Percentiles rank a stretch among this genome's conserved stretches.
Conservation (phyloP, 163 green algal species). For the Volvox carteri region DNA sequence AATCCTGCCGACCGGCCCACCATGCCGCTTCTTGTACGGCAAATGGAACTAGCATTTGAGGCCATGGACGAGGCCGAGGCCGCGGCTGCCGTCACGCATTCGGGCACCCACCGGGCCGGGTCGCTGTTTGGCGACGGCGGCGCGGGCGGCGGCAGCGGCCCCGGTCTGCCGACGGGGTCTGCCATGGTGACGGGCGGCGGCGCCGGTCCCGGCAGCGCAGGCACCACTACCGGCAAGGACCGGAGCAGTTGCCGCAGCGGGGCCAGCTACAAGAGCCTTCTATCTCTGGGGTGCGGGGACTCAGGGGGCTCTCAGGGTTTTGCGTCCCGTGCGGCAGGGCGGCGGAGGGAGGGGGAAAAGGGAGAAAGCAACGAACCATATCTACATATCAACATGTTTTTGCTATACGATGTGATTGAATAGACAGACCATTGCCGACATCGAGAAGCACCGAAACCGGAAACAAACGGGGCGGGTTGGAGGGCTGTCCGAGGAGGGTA, state of each 20-base stretch:
- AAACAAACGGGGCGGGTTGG: too few relatives aligned
- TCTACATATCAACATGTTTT: too few relatives aligned
- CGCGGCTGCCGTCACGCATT: not conserved
- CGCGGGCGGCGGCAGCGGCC: not conserved
- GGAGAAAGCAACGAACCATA: too few relatives aligned
- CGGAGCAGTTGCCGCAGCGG: slow-evolving; percentile 35
- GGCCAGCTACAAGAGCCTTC: slow-evolving; percentile 24
- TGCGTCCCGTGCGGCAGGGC: too few relatives aligned
- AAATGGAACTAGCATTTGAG: slow-evolving; percentile 42
- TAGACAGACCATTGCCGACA: too few relatives aligned
- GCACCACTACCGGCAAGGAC: slow-evolving; percentile 2
- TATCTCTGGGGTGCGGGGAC: not conserved
- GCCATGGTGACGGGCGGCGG: not conserved
- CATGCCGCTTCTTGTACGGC: slow-evolving; percentile 53
- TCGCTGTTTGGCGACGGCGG: slow-evolving; percentile 21
- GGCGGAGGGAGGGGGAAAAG: too few relatives aligned
- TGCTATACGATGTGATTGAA: too few relatives aligned
- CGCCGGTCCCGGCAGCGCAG: not conserved
- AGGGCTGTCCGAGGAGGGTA: too few relatives aligned
- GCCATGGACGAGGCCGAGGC: slow-evolving; percentile 28
- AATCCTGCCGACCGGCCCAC: slow-evolving; percentile 41
- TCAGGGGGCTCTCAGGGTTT: too few relatives aligned
- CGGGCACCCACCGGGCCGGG: not conserved
- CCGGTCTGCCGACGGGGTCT: not conserved
- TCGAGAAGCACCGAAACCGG: too few relatives aligned